Base-by-base conservation (phyloP, 1,284 basidiomycete genomes). In the Trichosporon sp. region DNA sequence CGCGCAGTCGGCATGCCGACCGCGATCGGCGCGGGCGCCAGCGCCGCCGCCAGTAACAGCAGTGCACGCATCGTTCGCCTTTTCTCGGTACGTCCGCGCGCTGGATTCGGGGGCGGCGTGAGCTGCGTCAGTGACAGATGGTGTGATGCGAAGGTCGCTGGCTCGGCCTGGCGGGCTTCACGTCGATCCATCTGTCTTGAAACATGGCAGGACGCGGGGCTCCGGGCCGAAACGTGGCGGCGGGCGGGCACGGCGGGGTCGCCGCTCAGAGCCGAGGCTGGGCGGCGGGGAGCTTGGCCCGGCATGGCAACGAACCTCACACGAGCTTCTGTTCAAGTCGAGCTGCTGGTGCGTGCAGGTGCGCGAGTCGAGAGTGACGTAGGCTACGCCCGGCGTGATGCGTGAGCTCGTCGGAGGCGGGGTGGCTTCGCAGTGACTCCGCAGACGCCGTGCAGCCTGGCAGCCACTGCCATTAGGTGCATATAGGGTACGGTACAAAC, bases 31-130 rank as follows among this genome's bases (percentile, higher is more conserved):
- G 53, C 65, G 38, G 38, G 38, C 11, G 38, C 38, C 62, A 27
- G 44, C 53, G 21, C 25, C 58, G 21, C 32, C 58, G 32, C 23
- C 32, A 62, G 62, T 12, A 63, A 42, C 34, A 66, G 60, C 23
- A 60, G 53, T 66, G 47, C 62, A 60, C 60, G 68, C 68, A 68
- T 68, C 35, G 68, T 51, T 6, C 7, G 7, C 18, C 23, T 9
- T 51, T 2, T 18, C 12, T 18, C 5, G 3, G 5, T 42, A 7
- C 38, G 38, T 7, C 38, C 18, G 18, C 15, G 15, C 12, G 32
- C 5, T 9, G 32, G 32, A 32, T 4, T 32, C 32, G 32, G 32
- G 9, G 32, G 32, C 38, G 38, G 11, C 38, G 38, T n/a, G n/a
- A 8, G 38, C 38, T 15, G 38, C 38, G 38, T 13, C n/a, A 18